Percentiles rank a stretch among this genome's conserved stretches.
Evolutionary conservation across 805 yeast species (phyloP).

Genomic region (Wickerhamiella siamensis): DNA sequence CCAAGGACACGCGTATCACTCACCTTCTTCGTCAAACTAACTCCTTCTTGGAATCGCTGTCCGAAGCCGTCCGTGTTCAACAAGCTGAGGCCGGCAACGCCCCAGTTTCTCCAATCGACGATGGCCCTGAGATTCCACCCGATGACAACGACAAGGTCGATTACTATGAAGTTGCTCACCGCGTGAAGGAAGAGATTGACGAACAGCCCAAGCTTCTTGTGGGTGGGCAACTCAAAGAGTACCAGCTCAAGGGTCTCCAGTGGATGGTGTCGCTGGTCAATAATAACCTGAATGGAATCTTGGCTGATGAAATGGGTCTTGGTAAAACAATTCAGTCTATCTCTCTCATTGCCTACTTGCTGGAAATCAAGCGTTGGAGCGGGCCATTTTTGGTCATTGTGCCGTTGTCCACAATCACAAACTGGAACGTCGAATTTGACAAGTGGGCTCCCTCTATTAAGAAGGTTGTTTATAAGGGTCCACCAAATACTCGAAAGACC

Average conservation of each 20-base stretch:
- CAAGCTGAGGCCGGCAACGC: conserved; percentile 31
- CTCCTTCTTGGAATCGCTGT: conserved; percentile 74
- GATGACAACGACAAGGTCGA: conserved; percentile 45
- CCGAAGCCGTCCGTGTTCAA: conserved; percentile 80
- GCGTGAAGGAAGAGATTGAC: conserved; percentile 62
- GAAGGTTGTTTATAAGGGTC: conserved; percentile 80
- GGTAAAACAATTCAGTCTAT: conserved; percentile 95
- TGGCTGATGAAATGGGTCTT: conserved; percentile 97
- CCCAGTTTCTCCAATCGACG: no score
- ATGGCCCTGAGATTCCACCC: conserved; percentile 10
- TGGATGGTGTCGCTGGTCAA: conserved; percentile 97
- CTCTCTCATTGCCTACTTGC: conserved; percentile 68
- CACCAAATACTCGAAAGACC: conserved; percentile 73
- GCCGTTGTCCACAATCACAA: conserved; percentile 84
- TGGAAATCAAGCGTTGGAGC: conserved; percentile 55
- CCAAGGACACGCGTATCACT: conserved; percentile 95
- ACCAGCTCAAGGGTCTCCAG: conserved; percentile 84
- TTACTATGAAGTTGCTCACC: conserved; percentile 87
- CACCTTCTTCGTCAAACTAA: conserved; percentile 86
- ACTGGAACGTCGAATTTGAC: conserved; percentile 92
- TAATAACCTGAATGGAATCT: conserved; percentile 85
- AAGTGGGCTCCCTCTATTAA: conserved; percentile 90
- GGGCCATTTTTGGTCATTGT: conserved; percentile 92
- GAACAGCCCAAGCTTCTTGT: conserved; percentile 71
- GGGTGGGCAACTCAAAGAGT: conserved; percentile 88